phyloP scores from a whole-genome alignment of 75 land plant species.

The Chamaecyparis obtusa region DNA sequence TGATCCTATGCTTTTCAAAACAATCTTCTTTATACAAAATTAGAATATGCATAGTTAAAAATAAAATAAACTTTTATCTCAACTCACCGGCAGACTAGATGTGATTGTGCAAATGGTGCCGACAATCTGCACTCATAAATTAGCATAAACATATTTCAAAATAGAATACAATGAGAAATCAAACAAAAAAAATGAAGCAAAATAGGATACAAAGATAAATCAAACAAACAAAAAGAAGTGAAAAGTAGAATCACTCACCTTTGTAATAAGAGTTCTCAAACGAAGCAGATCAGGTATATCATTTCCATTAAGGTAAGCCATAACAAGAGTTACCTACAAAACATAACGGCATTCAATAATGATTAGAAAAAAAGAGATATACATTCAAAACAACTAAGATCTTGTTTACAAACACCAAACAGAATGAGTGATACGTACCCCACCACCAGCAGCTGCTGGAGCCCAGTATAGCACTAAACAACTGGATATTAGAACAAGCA shows the following conservation, averaged over 20 bases:
- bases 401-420: neutral
- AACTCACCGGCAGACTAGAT: conserved; percentile 38
- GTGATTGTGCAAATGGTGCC: conserved; percentile 46
- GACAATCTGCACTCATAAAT: conserved; percentile 23
- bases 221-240: neutral
- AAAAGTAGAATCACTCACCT: conserved; percentile 13
- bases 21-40: neutral
- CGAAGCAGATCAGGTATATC: conserved; percentile 45
- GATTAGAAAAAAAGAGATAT: neutral
- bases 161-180: neutral
- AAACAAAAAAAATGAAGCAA: neutral
- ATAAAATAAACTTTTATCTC: conserved; percentile 8
- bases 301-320: conserved; percentile 53
- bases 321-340: conserved; percentile 44
- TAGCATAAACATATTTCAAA: neutral
- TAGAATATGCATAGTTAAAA: conserved; percentile 7
- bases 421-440: conserved; percentile 22
- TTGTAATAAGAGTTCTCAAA: conserved; percentile 33
- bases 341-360: neutral
- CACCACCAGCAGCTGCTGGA: conserved; percentile 57
- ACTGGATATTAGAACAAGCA: conserved; percentile 34
- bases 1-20: neutral
- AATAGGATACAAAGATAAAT: neutral
- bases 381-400: neutral
- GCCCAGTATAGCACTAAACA: conserved; percentile 46